These are phyloP conservation scores for Yamadazyma endophytica DNA, from an alignment of 805 yeast genomes.

Conservation along the genomic window DNA sequence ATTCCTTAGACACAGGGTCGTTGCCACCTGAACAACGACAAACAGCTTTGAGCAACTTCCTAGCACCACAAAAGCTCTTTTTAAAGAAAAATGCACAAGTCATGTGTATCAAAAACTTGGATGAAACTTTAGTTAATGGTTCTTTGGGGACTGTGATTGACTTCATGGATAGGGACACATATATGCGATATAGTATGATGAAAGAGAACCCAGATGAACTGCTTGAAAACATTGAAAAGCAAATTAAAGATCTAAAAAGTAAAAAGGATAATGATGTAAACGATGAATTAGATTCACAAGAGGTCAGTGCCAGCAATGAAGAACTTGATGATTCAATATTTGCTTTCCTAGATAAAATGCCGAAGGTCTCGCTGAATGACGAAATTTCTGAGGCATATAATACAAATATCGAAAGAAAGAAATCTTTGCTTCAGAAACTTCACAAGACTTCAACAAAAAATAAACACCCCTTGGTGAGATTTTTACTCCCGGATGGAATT, in stretches of 20 bases:
- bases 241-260: constrained; percentile 3
- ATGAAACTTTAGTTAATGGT: constrained; percentile 71
- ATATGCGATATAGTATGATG: constrained; percentile 20
- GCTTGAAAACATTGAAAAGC: constrained; percentile 15
- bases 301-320: constrained; percentile 14
- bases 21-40: constrained; percentile 40
- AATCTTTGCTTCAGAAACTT: constrained; percentile 37
- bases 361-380: background rate
- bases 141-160: constrained; percentile 67
- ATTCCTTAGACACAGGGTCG: constrained; percentile 54
- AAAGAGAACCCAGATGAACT: constrained; percentile 15
- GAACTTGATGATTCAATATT: constrained; percentile 43
- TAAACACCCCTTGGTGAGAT: constrained; percentile 72
- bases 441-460: constrained; percentile 44
- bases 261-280: constrained; percentile 14
- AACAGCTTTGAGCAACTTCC: constrained; percentile 48
- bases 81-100: constrained; percentile 76
- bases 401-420: constrained; percentile 45
- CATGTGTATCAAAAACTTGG: constrained; percentile 76
- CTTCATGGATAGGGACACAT: constrained; percentile 42
- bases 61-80: constrained; percentile 55
- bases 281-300: constrained; percentile 14
- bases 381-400: constrained; percentile 8
- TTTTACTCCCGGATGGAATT: constrained; percentile 64
- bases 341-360: constrained; percentile 35